phyloP scores from a whole-genome alignment of 768 basidiomycete species.

The Mycena belliarum region DNA sequence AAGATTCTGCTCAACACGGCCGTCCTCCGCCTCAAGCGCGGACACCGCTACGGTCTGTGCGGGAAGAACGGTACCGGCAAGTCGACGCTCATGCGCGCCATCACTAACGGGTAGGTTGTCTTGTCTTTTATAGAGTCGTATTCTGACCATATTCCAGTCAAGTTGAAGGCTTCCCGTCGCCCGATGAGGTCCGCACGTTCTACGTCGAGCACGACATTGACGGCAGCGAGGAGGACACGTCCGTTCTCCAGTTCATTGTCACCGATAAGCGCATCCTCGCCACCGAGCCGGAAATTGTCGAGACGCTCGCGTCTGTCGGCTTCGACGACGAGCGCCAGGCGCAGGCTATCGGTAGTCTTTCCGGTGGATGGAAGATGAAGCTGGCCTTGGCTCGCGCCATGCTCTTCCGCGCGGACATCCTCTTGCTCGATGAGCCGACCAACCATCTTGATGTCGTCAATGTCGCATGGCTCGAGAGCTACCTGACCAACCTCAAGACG shows the following conservation, averaged over 20 bases:
- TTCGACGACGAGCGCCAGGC: slow-evolving; percentile 87
- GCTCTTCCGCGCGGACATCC: slow-evolving; percentile 97
- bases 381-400: slow-evolving; percentile 95
- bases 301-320: slow-evolving; percentile 87
- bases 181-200: slow-evolving; percentile 96
- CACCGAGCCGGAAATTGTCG: slow-evolving; percentile 65
- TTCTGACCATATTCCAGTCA: slow-evolving; percentile 44
- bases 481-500: slow-evolving; percentile 80
- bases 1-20: slow-evolving; percentile 98
- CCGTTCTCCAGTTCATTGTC: slow-evolving; percentile 87
- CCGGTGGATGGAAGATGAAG: slow-evolving; percentile 99
- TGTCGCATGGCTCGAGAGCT: slow-evolving; percentile 95
- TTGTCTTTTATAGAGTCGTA: background rate
- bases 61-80: slow-evolving; percentile 99
- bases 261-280: slow-evolving; percentile 82
- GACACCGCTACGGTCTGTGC: slow-evolving; percentile 97
- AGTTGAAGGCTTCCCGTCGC: slow-evolving; percentile 98
- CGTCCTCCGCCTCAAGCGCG: slow-evolving; percentile 95
- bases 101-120: slow-evolving; percentile 69
- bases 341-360: slow-evolving; percentile 84
- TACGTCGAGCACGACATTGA: slow-evolving; percentile 99
- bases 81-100: slow-evolving; percentile 91
- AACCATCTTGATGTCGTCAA: slow-evolving; percentile 97
- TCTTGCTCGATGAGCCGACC: slow-evolving; percentile 95
- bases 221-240: slow-evolving; percentile 89